Evolutionary conservation across 331 rosid genomes (phyloP).

Genomic region (Pyracantha coccinea): DNA sequence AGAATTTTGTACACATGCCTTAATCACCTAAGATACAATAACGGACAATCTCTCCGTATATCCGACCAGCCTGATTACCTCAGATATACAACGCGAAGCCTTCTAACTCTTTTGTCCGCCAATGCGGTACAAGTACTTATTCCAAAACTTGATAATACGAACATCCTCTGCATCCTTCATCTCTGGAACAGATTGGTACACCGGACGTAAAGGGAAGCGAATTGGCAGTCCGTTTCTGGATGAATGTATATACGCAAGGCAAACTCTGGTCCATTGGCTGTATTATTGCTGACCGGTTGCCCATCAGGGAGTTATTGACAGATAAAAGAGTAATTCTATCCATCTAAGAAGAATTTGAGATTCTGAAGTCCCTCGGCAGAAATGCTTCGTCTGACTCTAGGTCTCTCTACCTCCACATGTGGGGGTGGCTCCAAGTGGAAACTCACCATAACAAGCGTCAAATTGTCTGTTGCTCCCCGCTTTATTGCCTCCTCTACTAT

Average conservation of each 20-base stretch:
- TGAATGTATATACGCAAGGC: constrained; percentile 21
- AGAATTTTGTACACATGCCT: neutral
- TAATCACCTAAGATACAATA: constrained; percentile 9
- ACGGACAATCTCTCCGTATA: constrained; percentile 8
- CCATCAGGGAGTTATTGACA: neutral
- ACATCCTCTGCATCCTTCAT: constrained; percentile 11
- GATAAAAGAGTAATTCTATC: constrained; percentile 5
- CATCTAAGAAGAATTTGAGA: constrained; percentile 46
- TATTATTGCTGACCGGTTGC: neutral
- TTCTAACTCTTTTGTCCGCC: constrained; percentile 7
- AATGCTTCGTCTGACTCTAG: constrained; percentile 62
- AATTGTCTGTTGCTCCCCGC: constrained; percentile 62
- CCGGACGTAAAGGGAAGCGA: neutral
- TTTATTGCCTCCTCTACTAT: constrained; percentile 68
- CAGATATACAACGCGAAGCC: constrained; percentile 2
- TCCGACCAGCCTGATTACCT: constrained; percentile 3
- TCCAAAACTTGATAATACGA: constrained; percentile 10
- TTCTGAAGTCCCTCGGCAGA: constrained; percentile 80
- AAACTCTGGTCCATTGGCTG: neutral
- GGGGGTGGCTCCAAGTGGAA: constrained; percentile 80
- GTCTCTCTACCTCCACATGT: constrained; percentile 40
- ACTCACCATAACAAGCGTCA: constrained; percentile 68
- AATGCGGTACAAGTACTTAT: constrained; percentile 7
- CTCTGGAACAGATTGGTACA: constrained; percentile 10
- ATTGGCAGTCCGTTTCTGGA: neutral